These are phyloP conservation scores for Xylaria cubensis DNA, from an alignment of 495 filamentous ascomycete species.

Conservation along the genomic window DNA sequence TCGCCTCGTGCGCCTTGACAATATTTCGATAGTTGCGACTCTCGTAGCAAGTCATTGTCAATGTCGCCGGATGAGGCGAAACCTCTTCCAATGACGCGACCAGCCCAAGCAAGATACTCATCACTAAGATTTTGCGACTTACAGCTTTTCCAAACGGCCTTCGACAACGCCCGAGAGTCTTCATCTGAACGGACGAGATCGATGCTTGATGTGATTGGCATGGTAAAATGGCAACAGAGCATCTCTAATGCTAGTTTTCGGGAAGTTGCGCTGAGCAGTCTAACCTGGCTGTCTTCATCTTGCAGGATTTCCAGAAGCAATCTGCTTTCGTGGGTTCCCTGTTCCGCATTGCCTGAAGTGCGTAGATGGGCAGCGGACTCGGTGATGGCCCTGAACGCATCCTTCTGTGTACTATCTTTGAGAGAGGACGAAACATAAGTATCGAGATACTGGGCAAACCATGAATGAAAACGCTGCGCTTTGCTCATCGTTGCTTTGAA, in stretches of 20 bases:
- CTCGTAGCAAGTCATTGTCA: slow-evolving; percentile 61
- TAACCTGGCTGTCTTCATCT: slow-evolving; percentile 66
- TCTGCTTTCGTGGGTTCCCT: slow-evolving; percentile 70
- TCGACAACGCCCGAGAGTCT: slow-evolving; percentile 63
- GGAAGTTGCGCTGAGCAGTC: slow-evolving; percentile 71
- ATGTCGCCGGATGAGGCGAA: slow-evolving; percentile 78
- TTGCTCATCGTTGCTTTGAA: slow-evolving; percentile 71
- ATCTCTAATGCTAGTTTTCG: slow-evolving; percentile 74
- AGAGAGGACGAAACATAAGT: slow-evolving; percentile 60
- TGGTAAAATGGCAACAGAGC: slow-evolving; percentile 74
- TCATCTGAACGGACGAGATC: slow-evolving; percentile 70
- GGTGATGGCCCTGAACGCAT: slow-evolving; percentile 69
- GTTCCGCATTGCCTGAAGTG: slow-evolving; percentile 63
- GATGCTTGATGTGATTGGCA: slow-evolving; percentile 57
- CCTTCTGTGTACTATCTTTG: slow-evolving; percentile 48
- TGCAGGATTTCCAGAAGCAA: slow-evolving; percentile 76
- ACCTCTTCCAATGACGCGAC: slow-evolving; percentile 79
- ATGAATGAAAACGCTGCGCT: slow-evolving; percentile 69
- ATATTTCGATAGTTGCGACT: slow-evolving; percentile 61
- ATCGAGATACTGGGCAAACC: slow-evolving; percentile 70
- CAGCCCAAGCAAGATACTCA: slow-evolving; percentile 83
- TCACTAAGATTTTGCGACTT: slow-evolving; percentile 63
- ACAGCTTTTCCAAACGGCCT: slow-evolving; percentile 77
- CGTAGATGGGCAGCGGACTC: slow-evolving; percentile 65
- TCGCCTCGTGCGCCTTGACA: slow-evolving; percentile 47